Base-by-base conservation (phyloP, 1,139 yeast genomes). In the Zygosaccharomyces sapae region DNA sequence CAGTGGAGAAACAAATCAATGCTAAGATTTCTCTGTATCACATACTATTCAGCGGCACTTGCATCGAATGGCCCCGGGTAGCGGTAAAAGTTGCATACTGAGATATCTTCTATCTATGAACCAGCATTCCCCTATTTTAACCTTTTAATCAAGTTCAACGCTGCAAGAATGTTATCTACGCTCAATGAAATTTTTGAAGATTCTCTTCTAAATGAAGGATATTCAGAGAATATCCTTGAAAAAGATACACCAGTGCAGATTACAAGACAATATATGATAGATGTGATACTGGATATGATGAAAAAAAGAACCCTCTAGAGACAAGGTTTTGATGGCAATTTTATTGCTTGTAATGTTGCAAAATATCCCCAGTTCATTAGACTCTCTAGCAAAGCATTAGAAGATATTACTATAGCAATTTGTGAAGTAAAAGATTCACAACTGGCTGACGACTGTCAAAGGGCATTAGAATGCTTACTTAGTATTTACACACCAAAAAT, bases 301-400 rank as follows among this genome's bases (percentile, higher is more conserved):
- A 38, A 42, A 33, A 19, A 39, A 48, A 33, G 40, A 38, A 4
- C 29, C 49, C 30, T 48, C 34, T 25, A 45, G 40, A 44, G 68
- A 62, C 40, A 45, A 56, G 12, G 56, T 59, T 18, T 75, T 75
- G 48, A 66, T 86, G 47, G 74, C 86, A 12, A 76, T 86, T 5
- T 89, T 58, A 69, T 89, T 27, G 86, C 88, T 0, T 63, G 90
- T 45, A 87, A 86, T 60, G 80, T 82, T 52, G 82, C 96, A 2
- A 88, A 88, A 62, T 89, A 84, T 61, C 72, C 80, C 2, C 96
- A 89, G 63, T 88, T 84, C 54, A 73, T 89, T 10, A 71, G 86
- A 36, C 67, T 88, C 2, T 78, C 90, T 0, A 90, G 83, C 44
- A 72, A 80, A 3, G 67, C 71, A 1, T 62, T 85, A 36, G 71